A percentile compares a stretch with the other conserved stretches of the same genome.
These are phyloP conservation scores for Setaria italica DNA, from an alignment of 202 grass and related monocot species.

Conservation along the genomic window DNA sequence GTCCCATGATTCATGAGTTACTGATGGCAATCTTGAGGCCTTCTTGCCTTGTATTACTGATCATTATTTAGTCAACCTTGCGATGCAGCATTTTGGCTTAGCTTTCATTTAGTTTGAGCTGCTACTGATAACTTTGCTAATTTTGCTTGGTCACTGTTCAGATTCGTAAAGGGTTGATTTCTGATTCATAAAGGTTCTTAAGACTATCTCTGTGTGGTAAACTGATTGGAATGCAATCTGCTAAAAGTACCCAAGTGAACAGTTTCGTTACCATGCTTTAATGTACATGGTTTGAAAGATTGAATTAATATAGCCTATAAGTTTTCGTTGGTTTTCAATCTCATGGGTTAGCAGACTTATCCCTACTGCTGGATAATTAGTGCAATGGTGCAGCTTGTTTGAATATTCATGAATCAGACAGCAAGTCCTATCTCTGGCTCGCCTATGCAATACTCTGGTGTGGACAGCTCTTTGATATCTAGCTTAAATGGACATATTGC, in stretches of 20 bases:
- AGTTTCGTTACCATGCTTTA: neutral
- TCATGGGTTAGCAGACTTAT: too few relatives aligned
- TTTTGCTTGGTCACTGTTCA: neutral
- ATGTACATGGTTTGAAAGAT: neutral
- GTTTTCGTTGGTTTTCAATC: too few relatives aligned
- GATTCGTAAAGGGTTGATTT: neutral
- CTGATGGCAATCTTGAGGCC: neutral
- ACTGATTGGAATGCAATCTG: neutral
- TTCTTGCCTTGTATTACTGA: neutral
- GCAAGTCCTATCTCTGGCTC: neutral
- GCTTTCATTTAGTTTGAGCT: neutral
- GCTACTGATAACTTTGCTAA: neutral
- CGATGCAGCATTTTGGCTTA: neutral
- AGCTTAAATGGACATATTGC: neutral
- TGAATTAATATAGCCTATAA: neutral
- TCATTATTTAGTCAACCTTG: neutral
- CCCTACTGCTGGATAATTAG: too few relatives aligned
- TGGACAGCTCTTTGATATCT: neutral
- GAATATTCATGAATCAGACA: too few relatives aligned
- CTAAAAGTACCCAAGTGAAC: neutral
- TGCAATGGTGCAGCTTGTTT: too few relatives aligned
- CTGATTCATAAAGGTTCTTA: neutral
- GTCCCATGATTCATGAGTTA: neutral
- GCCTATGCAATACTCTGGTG: neutral
- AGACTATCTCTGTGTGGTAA: neutral